These are phyloP conservation scores for Xylariaceae sp. DNA, from an alignment of 2,329 filamentous ascomycete genomes.

Conservation along the genomic window DNA sequence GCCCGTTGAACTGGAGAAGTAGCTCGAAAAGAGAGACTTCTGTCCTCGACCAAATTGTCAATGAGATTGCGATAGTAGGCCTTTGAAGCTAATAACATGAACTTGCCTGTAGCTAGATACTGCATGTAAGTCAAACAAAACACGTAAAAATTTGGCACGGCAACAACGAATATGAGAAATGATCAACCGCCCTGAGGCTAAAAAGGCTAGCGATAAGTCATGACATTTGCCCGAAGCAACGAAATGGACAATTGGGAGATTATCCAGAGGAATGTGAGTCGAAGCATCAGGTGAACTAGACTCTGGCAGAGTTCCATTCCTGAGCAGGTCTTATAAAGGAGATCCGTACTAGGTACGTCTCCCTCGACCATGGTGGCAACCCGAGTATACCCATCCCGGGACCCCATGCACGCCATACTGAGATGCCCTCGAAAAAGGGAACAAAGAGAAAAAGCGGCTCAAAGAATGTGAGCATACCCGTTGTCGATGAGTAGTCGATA, in stretches of 20 bases:
- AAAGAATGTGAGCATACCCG: conserved; percentile 24
- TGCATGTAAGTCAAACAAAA: conserved; percentile 30
- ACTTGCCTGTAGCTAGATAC: conserved; percentile 22
- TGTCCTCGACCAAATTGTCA: too few relatives aligned
- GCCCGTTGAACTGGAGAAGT: too few relatives aligned
- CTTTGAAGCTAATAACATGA: conserved; percentile 12
- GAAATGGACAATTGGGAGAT: conserved; percentile 18
- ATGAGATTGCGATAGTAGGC: conserved; percentile 11
- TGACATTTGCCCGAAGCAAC: conserved; percentile 24
- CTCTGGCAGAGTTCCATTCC: conserved; percentile 25
- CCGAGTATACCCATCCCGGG: conserved; percentile 13
- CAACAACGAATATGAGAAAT: conserved; percentile 28
- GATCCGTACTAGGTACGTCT: conserved; percentile 11
- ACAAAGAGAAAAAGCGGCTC: conserved; percentile 21
- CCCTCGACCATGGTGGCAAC: conserved; percentile 11
- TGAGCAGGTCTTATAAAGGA: conserved; percentile 27
- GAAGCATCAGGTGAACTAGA: conserved; percentile 22
- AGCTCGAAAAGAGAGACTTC: too few relatives aligned
- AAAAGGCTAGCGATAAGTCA: conserved; percentile 23
- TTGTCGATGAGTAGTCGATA: conserved; percentile 22
- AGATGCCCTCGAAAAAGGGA: conserved; percentile 13
- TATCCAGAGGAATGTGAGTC: conserved; percentile 28
- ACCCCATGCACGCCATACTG: not conserved
- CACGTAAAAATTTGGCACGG: conserved; percentile 27
- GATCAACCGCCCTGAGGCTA: conserved; percentile 27